phyloP scores from a whole-genome alignment of 2,329 filamentous ascomycete species.

The Colletotrichum chlorophyti region DNA sequence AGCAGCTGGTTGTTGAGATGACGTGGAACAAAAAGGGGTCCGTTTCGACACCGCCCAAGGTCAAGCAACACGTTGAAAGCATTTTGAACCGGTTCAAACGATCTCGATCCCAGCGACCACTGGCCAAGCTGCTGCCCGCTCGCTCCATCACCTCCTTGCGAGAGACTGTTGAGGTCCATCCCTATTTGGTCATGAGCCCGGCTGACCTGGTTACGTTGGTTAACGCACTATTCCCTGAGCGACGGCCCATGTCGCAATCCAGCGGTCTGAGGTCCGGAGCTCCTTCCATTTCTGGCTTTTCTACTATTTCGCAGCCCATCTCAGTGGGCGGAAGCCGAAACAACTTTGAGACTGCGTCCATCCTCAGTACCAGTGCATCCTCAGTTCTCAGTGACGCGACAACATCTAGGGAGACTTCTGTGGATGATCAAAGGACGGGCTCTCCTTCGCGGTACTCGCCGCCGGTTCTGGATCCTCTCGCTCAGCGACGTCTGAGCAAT shows the following conservation, averaged over 20 bases:
- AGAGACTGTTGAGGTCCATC: conserved; percentile 80
- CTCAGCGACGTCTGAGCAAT: conserved; percentile 52
- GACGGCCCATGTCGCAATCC: conserved; percentile 68
- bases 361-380: conserved; percentile 75
- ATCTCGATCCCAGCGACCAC: conserved; percentile 53
- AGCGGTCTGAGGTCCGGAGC: conserved; percentile 70
- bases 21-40: conserved; percentile 72
- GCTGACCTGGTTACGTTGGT: conserved; percentile 82
- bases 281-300: conserved; percentile 73
- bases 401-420: conserved; percentile 68
- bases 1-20: conserved; percentile 81
- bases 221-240: conserved; percentile 83
- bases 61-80: conserved; percentile 74
- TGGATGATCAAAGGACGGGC: conserved; percentile 60
- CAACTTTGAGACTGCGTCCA: conserved; percentile 71
- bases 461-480: conserved; percentile 51
- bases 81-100: conserved; percentile 71
- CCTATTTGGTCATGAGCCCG: conserved; percentile 80
- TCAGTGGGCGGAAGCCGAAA: conserved; percentile 64
- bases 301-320: conserved; percentile 70
- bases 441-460: conserved; percentile 63
- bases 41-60: conserved; percentile 66
- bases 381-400: conserved; percentile 75
- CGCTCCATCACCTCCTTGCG: conserved; percentile 75
- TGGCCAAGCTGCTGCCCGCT: conserved; percentile 70